phyloP scores from a whole-genome alignment of 2,329 filamentous ascomycete species.

The Pseudonectria buxi region DNA sequence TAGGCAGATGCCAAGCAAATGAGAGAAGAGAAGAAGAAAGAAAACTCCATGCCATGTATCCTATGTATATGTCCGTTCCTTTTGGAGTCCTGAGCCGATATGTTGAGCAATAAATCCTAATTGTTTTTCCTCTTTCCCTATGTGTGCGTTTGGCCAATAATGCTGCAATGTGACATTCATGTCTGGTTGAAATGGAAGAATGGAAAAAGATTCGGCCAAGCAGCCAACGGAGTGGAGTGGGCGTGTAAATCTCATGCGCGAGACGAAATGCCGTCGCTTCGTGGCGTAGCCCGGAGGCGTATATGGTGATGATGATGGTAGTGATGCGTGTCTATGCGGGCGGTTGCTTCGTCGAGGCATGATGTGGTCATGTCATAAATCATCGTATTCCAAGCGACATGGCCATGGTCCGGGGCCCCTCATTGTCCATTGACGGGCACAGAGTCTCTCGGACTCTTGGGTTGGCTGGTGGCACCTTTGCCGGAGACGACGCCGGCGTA shows the following conservation, averaged over 20 bases:
- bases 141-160: conserved; percentile 1
- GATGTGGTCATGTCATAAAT: not conserved
- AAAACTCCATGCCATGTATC: conserved; percentile 25
- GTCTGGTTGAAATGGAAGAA: no score
- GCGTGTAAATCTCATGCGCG: no score
- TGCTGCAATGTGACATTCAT: conserved; percentile 7
- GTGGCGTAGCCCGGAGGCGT: no score
- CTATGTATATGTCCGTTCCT: conserved; percentile 18
- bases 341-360: no score
- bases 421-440: conserved; percentile 27
- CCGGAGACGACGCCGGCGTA: conserved; percentile 32
- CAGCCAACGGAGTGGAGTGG: no score
- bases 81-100: conserved; percentile 16
- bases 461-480: conserved; percentile 21
- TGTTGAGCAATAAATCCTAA: conserved; percentile 16
- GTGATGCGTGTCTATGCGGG: no score
- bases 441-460: conserved; percentile 24
- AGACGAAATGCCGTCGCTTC: no score
- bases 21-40: conserved; percentile 7
- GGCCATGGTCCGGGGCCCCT: conserved; percentile 6
- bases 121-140: conserved; percentile 15
- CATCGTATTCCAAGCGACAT: not conserved
- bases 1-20: conserved; percentile 6
- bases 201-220: no score
- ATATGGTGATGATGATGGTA: no score